Base-by-base conservation (phyloP, 2,329 filamentous ascomycete genomes). In the Graphilbum fragrans region DNA sequence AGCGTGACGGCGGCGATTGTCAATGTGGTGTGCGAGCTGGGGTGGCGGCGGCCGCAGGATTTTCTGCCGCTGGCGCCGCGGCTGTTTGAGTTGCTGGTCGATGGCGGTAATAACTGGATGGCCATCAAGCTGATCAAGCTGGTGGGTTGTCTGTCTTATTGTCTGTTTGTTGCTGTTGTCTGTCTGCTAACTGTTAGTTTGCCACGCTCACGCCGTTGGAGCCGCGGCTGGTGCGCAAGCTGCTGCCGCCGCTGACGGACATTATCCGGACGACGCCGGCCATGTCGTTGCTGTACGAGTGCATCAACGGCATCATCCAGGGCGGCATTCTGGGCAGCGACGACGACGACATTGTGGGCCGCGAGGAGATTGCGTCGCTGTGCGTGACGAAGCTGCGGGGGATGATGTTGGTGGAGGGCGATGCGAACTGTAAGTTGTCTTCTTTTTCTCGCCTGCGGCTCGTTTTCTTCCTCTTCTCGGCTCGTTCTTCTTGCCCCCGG, bases 21-120 rank as follows among this genome's bases (percentile, higher is more conserved):
- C 38, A 98, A 98, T 59, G 90, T 98, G 10, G 79, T 98, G 5
- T 96, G 92, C 60, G 92, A 98, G 61, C 66, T 98, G 32, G 90
- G 90, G 6, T 95, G 90, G 86, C 77, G 92, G 51, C 74, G 92
- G 50, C 92, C 92, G 4, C 82, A 90, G 50, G 92, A 98, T 60
- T 96, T 96, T 52, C 67, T 98, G 23, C 86, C 92, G 14, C 69
- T 98, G 23, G 92, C 92, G 1, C 92, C 92, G 9, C 74, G 92
- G 44, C 63, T 98, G 21, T 98, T 96, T 53, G 88, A 95, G 56
- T 70, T 98, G 17, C 67, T 98, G 21, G 88, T 95, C 12, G 83
- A 93, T 46, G 82, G 87, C 42, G 83, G 83, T 31, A 96, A 98
- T 61, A 98, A 98, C 61, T 98, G 92, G 92, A 96, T 98, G 90